phyloP scores from a whole-genome alignment of 1,139 yeast species.

The Debaryomyces subglobosus region DNA sequence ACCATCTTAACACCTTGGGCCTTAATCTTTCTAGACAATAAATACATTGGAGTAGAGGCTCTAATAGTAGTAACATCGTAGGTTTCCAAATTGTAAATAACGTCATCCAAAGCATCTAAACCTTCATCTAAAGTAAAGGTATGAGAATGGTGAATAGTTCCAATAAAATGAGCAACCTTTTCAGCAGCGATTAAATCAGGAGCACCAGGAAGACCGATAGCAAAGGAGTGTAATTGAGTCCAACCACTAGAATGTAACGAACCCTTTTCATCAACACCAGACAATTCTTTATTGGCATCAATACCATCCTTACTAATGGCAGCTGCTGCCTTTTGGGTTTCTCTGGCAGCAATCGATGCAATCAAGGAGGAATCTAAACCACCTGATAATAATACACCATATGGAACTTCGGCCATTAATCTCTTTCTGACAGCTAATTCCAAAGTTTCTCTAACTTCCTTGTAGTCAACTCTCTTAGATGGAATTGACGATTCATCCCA shows the following conservation, averaged over 20 bases:
- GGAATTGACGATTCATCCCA: conserved; percentile 83
- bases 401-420: conserved; percentile 98
- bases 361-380: conserved; percentile 96
- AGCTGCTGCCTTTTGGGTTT: conserved; percentile 78
- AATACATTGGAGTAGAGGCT: conserved; percentile 99
- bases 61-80: conserved; percentile 98
- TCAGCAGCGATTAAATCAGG: conserved; percentile 97
- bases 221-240: conserved; percentile 90
- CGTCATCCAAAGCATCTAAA: conserved; percentile 91
- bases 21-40: conserved; percentile 92
- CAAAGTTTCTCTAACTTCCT: conserved; percentile 71
- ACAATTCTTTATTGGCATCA: conserved; percentile 63
- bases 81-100: conserved; percentile 93
- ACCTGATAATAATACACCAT: conserved; percentile 95
- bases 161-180: conserved; percentile 93
- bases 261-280: conserved; percentile 92
- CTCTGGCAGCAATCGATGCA: conserved; percentile 96
- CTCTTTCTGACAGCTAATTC: conserved; percentile 98
- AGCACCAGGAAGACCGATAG: conserved; percentile 95
- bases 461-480: conserved; percentile 70
- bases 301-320: conserved; percentile 46
- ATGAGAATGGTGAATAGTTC: conserved; percentile 96
- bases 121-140: conserved; percentile 97
- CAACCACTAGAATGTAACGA: conserved; percentile 79
- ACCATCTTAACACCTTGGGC: conserved; percentile 99